Percentiles rank a stretch among this genome's conserved stretches.
These are phyloP conservation scores for Copromyces sp. DNA, from an alignment of 495 filamentous ascomycete genomes.

Conservation along the genomic window DNA sequence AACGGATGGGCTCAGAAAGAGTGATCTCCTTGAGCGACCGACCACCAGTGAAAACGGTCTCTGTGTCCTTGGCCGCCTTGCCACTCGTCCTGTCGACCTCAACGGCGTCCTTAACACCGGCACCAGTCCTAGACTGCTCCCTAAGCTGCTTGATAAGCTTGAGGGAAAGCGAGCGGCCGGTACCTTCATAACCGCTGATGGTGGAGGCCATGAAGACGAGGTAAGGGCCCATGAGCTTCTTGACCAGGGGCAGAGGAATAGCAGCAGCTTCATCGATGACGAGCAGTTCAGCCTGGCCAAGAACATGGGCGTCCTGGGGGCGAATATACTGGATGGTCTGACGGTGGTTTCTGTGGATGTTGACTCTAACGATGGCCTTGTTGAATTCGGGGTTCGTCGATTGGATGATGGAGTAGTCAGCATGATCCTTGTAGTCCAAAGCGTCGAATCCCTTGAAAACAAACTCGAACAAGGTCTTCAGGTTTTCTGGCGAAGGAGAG, in stretches of 20 bases:
- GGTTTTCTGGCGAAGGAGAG: constrained; percentile 93
- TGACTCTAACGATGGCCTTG: constrained; percentile 95
- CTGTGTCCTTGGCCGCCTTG: constrained; percentile 52
- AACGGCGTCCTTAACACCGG: constrained; percentile 44
- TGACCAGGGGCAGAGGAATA: constrained; percentile 84
- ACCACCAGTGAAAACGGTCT: constrained; percentile 49
- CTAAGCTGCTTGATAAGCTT: constrained; percentile 97
- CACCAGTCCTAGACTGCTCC: constrained; percentile 66
- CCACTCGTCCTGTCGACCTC: constrained; percentile 66
- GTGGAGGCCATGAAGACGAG: constrained; percentile 99
- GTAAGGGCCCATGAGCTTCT: constrained; percentile 95
- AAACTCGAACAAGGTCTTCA: constrained; percentile 97
- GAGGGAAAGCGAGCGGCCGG: constrained; percentile 84
- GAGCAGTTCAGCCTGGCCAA: constrained; percentile 91
- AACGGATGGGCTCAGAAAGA: constrained; percentile 86
- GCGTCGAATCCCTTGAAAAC: constrained; percentile 98
- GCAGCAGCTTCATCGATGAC: constrained; percentile 98
- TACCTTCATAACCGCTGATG: constrained; percentile 98
- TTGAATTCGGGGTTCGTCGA: constrained; percentile 98
- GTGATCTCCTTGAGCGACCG: constrained; percentile 89
- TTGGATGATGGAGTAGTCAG: constrained; percentile 96
- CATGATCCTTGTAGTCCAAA: constrained; percentile 82
- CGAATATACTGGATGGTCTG: constrained; percentile 99
- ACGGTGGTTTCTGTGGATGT: constrained; percentile 87
- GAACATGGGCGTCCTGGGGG: constrained; percentile 85